A percentile compares a stretch with the other conserved stretches of the same genome.
Conservation (phyloP, 345 rosid genomes). For the Gossypium bickii region DNA sequence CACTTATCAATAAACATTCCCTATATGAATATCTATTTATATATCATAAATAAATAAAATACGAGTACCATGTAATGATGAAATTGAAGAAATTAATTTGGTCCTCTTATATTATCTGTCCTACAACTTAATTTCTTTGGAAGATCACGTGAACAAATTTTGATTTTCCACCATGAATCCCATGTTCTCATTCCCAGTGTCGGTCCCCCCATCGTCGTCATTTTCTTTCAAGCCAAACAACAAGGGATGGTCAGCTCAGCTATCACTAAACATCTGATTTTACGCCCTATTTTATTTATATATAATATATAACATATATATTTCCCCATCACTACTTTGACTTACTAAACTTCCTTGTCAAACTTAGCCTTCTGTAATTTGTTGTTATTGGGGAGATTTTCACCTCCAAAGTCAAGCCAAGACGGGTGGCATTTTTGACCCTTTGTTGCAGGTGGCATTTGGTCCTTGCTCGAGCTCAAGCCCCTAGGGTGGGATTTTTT, state of each 20-base stretch:
- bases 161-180: neutral
- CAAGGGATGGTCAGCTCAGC: neutral
- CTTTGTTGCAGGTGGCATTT: neutral
- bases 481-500: neutral
- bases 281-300: neutral
- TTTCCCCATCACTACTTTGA: neutral
- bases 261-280: neutral
- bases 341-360: neutral
- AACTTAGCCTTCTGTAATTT: neutral
- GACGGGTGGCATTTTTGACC: neutral
- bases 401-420: neutral
- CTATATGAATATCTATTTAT: too few species aligned
- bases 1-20: too few species aligned
- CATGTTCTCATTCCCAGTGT: neutral
- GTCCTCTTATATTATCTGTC: neutral
- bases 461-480: constrained; percentile 14
- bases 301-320: neutral
- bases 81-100: neutral
- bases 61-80: neutral
- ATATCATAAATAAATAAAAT: too few species aligned
- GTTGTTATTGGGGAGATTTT: neutral
- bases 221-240: neutral
- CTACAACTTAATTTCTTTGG: neutral
- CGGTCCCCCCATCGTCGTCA: neutral
- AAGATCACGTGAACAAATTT: neutral